Evolutionary conservation across 2,329 filamentous ascomycete genomes (phyloP), one percentile per base, ranked within the genome.

Genomic region (Epichloe aotearoae): DNA sequence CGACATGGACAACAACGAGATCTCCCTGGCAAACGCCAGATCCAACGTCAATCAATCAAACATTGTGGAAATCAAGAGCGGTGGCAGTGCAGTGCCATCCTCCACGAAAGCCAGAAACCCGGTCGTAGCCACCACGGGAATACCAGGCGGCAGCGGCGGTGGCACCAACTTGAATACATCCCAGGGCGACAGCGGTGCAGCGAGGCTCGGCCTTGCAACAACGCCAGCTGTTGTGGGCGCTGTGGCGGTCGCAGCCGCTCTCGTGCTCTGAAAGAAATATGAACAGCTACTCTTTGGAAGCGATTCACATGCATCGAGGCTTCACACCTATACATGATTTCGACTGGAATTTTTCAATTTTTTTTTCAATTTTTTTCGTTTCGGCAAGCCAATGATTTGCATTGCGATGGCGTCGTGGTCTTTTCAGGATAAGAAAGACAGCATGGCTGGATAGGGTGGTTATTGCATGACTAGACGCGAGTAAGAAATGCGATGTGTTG

Each of bases 1-100:
- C 62, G 84, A 88, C 62, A 70, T 88, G 20, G 77, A 73, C 30
- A 86, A 85, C 63, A 81, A 87, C 62, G 73, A 84, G 65, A 81
- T 88, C 56, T 83, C 80, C 2, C 66, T 88, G 34, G 85, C 83
- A 1, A 79, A 84, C 63, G 83, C 83, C 17, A 76, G 73, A 47
- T 82, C 80, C 64, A 79, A 84, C 60, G 69, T 73, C 4, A 61
- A 57, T 0, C 46, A 49, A 5, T 70, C 69, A 5, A 72, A 71
- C 46, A 65, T 84, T 15, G 56, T 72, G 37, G 79, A 83, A 66
- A 83, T 84, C 51, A 66, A 66, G 20, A 67, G 65, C 11, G 77
- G 76, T 6, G 64, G 64, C 12, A 59, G 64, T 17, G 58, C 71
- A 0, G 73, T 84, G 4, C 81, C 81, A 11, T 71, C 69, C n/a